Evolutionary conservation across 352 stramenopile genomes (phyloP).

Genomic region (Pythium myriotylum): DNA sequence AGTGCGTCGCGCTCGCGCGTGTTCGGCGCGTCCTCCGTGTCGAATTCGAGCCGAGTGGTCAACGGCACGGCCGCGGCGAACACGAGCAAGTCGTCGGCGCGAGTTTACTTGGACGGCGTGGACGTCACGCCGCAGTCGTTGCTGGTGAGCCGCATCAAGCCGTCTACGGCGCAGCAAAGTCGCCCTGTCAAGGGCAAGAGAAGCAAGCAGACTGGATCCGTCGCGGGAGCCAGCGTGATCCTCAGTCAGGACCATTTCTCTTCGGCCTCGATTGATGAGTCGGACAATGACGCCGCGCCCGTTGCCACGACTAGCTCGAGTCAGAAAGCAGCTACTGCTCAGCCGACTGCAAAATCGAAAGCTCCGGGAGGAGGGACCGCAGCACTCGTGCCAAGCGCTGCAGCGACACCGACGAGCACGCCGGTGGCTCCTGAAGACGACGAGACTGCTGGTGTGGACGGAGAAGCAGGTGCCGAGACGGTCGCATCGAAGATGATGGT

Average conservation of each 20-base stretch:
- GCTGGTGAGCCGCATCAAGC: conserved; percentile 72
- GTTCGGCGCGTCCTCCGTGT: conserved; percentile 63
- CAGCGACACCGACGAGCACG: neutral
- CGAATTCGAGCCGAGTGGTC: conserved; percentile 69
- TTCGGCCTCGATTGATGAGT: conserved; percentile 57
- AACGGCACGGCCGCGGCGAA: conserved; percentile 43
- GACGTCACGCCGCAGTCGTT: conserved; percentile 83
- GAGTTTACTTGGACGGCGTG: conserved; percentile 67
- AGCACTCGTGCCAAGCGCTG: too few relatives aligned
- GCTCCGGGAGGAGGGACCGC: too few relatives aligned
- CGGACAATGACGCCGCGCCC: conserved; percentile 28
- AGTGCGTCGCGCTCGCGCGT: conserved; percentile 51
- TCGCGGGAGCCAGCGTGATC: conserved; percentile 53
- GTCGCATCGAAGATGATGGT: conserved; percentile 13
- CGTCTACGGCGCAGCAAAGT: conserved; percentile 34
- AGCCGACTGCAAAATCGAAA: too few relatives aligned
- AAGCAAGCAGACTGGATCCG: conserved; percentile 27
- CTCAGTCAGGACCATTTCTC: conserved; percentile 49
- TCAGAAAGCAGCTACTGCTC: conserved; percentile 3
- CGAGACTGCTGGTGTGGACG: conserved; percentile 8
- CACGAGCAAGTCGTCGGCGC: conserved; percentile 43
- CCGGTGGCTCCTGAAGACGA: conserved; percentile 23
- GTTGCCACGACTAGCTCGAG: neutral
- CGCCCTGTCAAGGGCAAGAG: conserved; percentile 30
- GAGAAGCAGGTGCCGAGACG: neutral